Evolutionary conservation across 2,329 filamentous ascomycete species (phyloP).

Genomic region (Nigrospora osmanthi): DNA sequence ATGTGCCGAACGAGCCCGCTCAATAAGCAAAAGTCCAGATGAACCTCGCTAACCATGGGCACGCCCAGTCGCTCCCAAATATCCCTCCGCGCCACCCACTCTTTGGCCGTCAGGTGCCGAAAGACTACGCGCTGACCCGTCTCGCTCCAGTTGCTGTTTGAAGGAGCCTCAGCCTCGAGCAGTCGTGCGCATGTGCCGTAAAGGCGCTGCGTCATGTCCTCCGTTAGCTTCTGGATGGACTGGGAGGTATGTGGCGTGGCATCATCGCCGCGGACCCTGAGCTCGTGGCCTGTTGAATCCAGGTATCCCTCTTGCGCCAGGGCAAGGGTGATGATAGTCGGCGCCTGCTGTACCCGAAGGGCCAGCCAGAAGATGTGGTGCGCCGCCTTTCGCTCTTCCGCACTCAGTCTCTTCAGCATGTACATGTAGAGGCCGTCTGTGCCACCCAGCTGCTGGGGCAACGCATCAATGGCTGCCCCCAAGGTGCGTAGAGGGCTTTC

Average conservation of each 20-base stretch:
- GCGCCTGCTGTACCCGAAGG: not conserved
- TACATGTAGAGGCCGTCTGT: conserved; percentile 23
- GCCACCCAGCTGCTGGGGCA: conserved; percentile 19
- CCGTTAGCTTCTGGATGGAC: too few species aligned
- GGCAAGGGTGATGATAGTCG: not conserved
- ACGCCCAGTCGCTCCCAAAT: not conserved
- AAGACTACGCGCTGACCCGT: not conserved
- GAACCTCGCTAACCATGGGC: too few species aligned
- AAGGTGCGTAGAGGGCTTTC: conserved; percentile 16
- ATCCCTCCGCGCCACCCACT: not conserved
- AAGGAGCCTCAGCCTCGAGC: too few species aligned
- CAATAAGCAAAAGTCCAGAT: too few species aligned
- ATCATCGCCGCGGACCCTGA: too few species aligned
- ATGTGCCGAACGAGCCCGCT: too few species aligned
- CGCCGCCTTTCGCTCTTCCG: conserved; percentile 15
- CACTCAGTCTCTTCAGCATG: conserved; percentile 20
- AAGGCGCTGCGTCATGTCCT: not conserved
- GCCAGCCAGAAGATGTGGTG: conserved; percentile 18
- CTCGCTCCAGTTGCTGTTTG: not conserved
- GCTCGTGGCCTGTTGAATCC: too few species aligned
- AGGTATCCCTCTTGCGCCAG: not conserved
- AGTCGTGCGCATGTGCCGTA: too few species aligned
- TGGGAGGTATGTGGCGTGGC: too few species aligned
- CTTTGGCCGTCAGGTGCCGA: not conserved
- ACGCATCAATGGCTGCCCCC: conserved; percentile 16